Base-by-base conservation (phyloP, 345 rosid genomes). In the Eucalyptus viminalis region DNA sequence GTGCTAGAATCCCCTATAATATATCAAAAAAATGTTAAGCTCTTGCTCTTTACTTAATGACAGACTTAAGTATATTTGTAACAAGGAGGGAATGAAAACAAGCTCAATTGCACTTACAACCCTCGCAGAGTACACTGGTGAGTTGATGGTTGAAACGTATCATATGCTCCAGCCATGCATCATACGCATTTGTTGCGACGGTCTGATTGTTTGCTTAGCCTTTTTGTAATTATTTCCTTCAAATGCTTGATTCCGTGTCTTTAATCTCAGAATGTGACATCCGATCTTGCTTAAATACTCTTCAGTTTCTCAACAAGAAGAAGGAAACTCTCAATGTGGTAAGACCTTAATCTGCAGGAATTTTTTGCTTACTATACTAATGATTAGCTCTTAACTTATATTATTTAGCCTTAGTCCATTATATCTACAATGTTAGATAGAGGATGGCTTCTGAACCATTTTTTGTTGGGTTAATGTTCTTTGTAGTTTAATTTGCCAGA, bases 291-390 rank as follows among this genome's bases (percentile, higher is more conserved):
- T 94, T 97, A 93, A 97, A 97, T 92, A 97, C 99, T 22, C 97
- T 97, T 88, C 99, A 97, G 92, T 97, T 97, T 94, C 99, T 97
- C 92, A 93, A 97, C 93, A 96, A 94, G 93, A 97, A 95, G 95
- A 94, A 95, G 90, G 95, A 97, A 93, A 88, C 93, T 54, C 97
- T 97, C 90, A 96, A 95, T 88, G 94, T 90, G 99, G 99, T 97
- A 94, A 91, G 95, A 72, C 89, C 14, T 29, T 31, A 9, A 49
- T 19, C 60, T 54, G 60, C 87, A 50, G 9, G 45, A 50, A 11
- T 76, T 76, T 76, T 5, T 76, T 76, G 85, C 27, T 76, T 40
- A 40, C 47, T 76, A 76, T 37, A 76, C 85, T 76, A 40, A 1
- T 76, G 29, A 21, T 86, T 86, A 12, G 34, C 86, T 31, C 50